These are phyloP conservation scores for Leucocoprinus sp. DNA, from an alignment of 768 basidiomycete genomes.

Conservation along the genomic window DNA sequence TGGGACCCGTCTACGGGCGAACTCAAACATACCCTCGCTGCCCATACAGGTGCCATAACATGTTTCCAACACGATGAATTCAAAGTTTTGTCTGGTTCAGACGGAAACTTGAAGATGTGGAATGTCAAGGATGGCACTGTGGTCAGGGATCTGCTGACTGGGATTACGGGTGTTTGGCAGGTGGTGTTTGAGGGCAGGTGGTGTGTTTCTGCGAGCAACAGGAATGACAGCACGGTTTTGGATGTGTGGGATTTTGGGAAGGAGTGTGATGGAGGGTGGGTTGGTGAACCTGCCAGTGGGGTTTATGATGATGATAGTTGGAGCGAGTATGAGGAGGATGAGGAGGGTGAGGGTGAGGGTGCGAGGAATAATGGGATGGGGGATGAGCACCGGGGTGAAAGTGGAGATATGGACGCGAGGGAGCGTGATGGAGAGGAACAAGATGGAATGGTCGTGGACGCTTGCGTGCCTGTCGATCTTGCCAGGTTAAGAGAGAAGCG, in stretches of 20 bases:
- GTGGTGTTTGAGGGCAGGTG: conserved; percentile 91
- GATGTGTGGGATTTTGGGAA: conserved; percentile 72
- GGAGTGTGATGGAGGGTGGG: conserved; percentile 62
- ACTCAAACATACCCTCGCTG: conserved; percentile 73
- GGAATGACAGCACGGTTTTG: conserved; percentile 65
- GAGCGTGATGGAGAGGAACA: conserved; percentile 11
- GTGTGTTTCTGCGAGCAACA: conserved; percentile 90
- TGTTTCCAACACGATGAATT: conserved; percentile 99
- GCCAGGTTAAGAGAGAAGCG: conserved; percentile 9
- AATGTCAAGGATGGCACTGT: conserved; percentile 82
- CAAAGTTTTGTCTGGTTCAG: conserved; percentile 91
- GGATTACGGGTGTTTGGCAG: conserved; percentile 96
- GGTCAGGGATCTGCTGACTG: conserved; percentile 81
- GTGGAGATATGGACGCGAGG: conserved; percentile 18
- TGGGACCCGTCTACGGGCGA: conserved; percentile 89
- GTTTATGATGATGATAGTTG: conserved; percentile 61
- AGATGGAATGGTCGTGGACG: conserved; percentile 17
- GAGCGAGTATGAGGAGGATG: conserved; percentile 35
- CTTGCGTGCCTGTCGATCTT: too few relatives aligned
- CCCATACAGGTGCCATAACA: conserved; percentile 96
- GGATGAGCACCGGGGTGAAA: conserved; percentile 9
- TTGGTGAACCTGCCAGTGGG: conserved; percentile 69
- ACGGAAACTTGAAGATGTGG: conserved; percentile 98
- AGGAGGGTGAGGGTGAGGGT: conserved; percentile 25
- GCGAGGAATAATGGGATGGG: too few relatives aligned